Percentiles rank a stretch among this genome's conserved stretches.
Evolutionary conservation across 208 protist genomes (phyloP).

Genomic region (Trypanosoma melophagium): DNA sequence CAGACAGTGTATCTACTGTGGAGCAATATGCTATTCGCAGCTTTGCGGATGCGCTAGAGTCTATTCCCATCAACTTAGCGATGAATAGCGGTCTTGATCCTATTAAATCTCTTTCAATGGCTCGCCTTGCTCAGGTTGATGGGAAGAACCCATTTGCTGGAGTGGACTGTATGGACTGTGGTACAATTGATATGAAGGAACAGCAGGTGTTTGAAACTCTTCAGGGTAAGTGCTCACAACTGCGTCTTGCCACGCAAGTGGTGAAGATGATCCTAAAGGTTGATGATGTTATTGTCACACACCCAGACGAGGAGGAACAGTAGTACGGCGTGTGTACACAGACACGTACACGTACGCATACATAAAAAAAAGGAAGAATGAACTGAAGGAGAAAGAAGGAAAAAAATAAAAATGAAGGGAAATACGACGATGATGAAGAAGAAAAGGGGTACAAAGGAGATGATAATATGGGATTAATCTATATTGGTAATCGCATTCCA

Average conservation of each 20-base stretch:
- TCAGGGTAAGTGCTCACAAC: conserved; percentile 98
- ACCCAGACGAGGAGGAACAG: conserved; percentile 77
- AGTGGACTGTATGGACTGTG: conserved; percentile 97
- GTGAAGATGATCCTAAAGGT: conserved; percentile 99
- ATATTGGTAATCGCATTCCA: no score
- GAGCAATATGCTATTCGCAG: conserved; percentile 99
- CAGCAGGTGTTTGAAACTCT: conserved; percentile 99
- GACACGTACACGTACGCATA: background rate
- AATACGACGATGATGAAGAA: background rate
- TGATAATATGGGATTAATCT: background rate
- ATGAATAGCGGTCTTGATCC: conserved; percentile 98
- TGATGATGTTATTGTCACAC: conserved; percentile 98
- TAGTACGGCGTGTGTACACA: conserved; percentile 5
- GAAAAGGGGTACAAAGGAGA: background rate
- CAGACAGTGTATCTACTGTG: conserved; percentile 92
- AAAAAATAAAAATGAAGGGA: conserved; percentile 10
- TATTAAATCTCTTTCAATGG: conserved; percentile 95
- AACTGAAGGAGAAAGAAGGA: background rate
- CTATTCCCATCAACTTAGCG: conserved; percentile 98
- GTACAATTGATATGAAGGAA: conserved; percentile 97
- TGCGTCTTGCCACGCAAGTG: conserved; percentile 99
- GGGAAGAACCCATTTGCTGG: conserved; percentile 96
- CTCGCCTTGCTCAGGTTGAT: conserved; percentile 96
- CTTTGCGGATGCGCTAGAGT: conserved; percentile 99
- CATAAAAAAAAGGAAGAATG: conserved; percentile 1